Conservation (phyloP, 2,329 filamentous ascomycete species). For the Tolypocladium tundrense region DNA sequence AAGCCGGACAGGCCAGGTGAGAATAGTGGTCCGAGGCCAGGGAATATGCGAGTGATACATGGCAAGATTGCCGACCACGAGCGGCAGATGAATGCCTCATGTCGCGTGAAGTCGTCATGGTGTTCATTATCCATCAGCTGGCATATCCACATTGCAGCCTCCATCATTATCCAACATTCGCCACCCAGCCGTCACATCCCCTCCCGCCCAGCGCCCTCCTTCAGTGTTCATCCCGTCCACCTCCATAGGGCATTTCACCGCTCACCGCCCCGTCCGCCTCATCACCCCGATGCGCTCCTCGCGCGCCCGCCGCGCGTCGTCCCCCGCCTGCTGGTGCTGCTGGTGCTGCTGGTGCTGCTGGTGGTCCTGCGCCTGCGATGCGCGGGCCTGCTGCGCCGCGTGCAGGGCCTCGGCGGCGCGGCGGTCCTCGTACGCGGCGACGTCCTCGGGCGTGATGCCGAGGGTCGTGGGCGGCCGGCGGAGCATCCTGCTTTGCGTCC, state of each 20-base stretch:
- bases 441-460: conserved; percentile 57
- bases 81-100: not conserved
- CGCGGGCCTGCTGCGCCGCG: conserved; percentile 18
- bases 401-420: conserved; percentile 33
- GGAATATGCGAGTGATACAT: not conserved
- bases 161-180: not conserved
- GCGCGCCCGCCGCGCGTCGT: conserved; percentile 17
- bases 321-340: conserved; percentile 3
- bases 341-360: conserved; percentile 9
- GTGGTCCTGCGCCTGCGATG: conserved; percentile 10
- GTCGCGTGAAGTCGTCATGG: not conserved
- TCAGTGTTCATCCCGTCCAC: not conserved
- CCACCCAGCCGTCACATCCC: not conserved
- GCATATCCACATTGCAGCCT: not conserved
- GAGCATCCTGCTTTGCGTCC: conserved; percentile 37
- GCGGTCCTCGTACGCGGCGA: conserved; percentile 59
- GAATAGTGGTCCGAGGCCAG: not conserved
- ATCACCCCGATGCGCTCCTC: conserved; percentile 29
- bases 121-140: not conserved
- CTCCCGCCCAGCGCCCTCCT: not conserved
- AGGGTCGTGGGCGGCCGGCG: conserved; percentile 59
- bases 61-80: not conserved
- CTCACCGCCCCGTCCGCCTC: conserved; percentile 10
- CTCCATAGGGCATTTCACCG: not conserved
- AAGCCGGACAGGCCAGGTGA: not conserved